Base-by-base conservation (phyloP, 2,329 filamentous ascomycete species). In the Arthrobotrys musiformis region DNA sequence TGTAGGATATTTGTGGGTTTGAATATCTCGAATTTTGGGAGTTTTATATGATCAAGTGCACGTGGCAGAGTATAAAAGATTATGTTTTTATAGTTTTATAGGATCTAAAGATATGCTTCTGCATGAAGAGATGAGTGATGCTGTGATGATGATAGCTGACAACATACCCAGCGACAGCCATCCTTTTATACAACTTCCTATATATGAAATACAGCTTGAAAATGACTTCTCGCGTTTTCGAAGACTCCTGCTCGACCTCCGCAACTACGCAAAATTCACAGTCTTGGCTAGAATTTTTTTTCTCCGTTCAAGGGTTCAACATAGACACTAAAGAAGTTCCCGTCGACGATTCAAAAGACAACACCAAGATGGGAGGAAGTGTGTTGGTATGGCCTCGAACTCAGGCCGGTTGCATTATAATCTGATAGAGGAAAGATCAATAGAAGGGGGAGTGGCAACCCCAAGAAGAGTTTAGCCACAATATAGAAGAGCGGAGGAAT, bases 401-500 rank as follows among this genome's bases (percentile, higher is more conserved):
- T n/a, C n/a, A n/a, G n/a, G n/a, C n/a, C n/a, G n/a, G n/a, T n/a
- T n/a, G n/a, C n/a, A n/a, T n/a, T n/a, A n/a, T n/a, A n/a, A n/a
- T n/a, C n/a, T n/a, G n/a, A n/a, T n/a, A n/a, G n/a, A n/a, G n/a
- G n/a, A n/a, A n/a, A n/a, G n/a, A n/a, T n/a, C n/a, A n/a, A n/a
- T n/a, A n/a, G n/a, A n/a, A n/a, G n/a, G n/a, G n/a, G n/a, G n/a
- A n/a, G n/a, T n/a, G n/a, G n/a, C n/a, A n/a, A n/a, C n/a, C n/a
- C n/a, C n/a, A n/a, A n/a, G n/a, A n/a, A n/a, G n/a, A n/a, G n/a
- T n/a, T n/a, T n/a, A n/a, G n/a, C n/a, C n/a, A n/a, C n/a, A n/a
- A n/a, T n/a, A n/a, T 54, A 62, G 62, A 73, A 73, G 35, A n/a
- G 11, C 11, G 15, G 22, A 54, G 68, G 62, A 74, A 62, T n/a